Conservation (phyloP, 371 early-diverging fungal species). For the Apophysomyces elegans region DNA sequence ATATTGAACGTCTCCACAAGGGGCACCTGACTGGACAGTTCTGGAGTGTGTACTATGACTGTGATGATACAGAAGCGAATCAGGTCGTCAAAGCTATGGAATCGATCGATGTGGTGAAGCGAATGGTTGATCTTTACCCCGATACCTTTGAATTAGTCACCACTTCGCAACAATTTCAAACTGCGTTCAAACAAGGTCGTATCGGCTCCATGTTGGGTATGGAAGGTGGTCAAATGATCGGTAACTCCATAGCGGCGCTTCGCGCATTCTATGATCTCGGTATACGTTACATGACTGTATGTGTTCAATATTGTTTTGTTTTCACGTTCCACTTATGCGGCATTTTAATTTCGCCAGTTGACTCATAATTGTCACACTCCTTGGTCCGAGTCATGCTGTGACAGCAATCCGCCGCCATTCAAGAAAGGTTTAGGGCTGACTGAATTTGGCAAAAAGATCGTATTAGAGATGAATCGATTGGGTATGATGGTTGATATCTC, state of each 20-base stretch:
- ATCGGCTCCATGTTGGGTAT: conserved; percentile 69
- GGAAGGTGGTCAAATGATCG: conserved; percentile 74
- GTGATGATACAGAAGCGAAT: conserved; percentile 37
- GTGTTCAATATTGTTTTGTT: conserved; percentile 4
- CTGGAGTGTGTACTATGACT: conserved; percentile 65
- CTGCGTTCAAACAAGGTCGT: conserved; percentile 44
- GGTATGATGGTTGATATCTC: conserved; percentile 76
- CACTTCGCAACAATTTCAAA: conserved; percentile 48
- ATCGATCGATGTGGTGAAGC: conserved; percentile 64
- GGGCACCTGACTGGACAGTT: conserved; percentile 65
- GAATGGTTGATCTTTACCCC: conserved; percentile 54
- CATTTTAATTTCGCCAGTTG: conserved; percentile 27
- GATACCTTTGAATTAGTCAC: conserved; percentile 56
- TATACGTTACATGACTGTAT: conserved; percentile 70
- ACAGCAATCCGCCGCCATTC: conserved; percentile 51
- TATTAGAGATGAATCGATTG: conserved; percentile 70
- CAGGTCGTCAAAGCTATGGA: conserved; percentile 51
- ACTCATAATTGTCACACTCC: conserved; percentile 72
- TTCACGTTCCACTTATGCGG: neutral
- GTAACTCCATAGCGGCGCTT: conserved; percentile 59
- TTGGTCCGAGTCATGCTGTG: conserved; percentile 70
- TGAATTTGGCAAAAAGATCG: conserved; percentile 55
- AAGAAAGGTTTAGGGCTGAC: conserved; percentile 56
- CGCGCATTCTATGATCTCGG: conserved; percentile 63
- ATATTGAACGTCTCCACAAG: conserved; percentile 41